phyloP scores from a whole-genome alignment of 2,329 filamentous ascomycete genomes.

The Fusarium avenaceum region DNA sequence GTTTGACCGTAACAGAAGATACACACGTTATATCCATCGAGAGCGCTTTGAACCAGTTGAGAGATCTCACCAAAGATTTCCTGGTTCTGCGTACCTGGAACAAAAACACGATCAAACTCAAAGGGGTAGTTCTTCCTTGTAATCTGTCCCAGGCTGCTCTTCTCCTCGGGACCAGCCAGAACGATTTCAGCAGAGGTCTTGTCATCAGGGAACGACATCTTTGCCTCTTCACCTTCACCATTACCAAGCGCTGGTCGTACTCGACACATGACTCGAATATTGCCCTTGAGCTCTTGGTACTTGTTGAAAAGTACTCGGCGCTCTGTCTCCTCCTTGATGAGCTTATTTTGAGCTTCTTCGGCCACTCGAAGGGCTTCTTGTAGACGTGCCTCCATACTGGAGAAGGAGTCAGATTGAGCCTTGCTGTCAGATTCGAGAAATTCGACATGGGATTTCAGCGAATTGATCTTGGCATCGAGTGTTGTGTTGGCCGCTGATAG shows the following conservation, averaged over 20 bases:
- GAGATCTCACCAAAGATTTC: slow-evolving; percentile 97
- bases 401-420: slow-evolving; percentile 87
- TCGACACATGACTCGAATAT: slow-evolving; percentile 97
- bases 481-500: slow-evolving; percentile 72
- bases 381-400: slow-evolving; percentile 82
- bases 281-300: slow-evolving; percentile 97
- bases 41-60: slow-evolving; percentile 93
- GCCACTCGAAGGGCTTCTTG: slow-evolving; percentile 80
- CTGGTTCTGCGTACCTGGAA: slow-evolving; percentile 80
- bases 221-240: slow-evolving; percentile 75
- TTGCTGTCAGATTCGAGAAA: slow-evolving; percentile 92
- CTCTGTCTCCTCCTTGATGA: slow-evolving; percentile 91
- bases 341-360: slow-evolving; percentile 80
- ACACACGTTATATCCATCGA: slow-evolving; percentile 98
- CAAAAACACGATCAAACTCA: slow-evolving; percentile 93
- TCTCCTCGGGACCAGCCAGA: slow-evolving; percentile 85
- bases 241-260: slow-evolving; percentile 80
- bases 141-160: slow-evolving; percentile 81
- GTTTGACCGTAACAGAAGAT: slow-evolving; percentile 99
- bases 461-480: slow-evolving; percentile 81
- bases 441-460: slow-evolving; percentile 84
- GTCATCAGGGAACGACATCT: slow-evolving; percentile 83
- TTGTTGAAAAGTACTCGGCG: slow-evolving; percentile 95
- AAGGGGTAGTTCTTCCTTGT: slow-evolving; percentile 86
- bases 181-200: slow-evolving; percentile 91